Percentiles rank a stretch among this genome's conserved stretches.
Conservation (phyloP, 768 basidiomycete species). For the Kwoniella bestiolae region DNA sequence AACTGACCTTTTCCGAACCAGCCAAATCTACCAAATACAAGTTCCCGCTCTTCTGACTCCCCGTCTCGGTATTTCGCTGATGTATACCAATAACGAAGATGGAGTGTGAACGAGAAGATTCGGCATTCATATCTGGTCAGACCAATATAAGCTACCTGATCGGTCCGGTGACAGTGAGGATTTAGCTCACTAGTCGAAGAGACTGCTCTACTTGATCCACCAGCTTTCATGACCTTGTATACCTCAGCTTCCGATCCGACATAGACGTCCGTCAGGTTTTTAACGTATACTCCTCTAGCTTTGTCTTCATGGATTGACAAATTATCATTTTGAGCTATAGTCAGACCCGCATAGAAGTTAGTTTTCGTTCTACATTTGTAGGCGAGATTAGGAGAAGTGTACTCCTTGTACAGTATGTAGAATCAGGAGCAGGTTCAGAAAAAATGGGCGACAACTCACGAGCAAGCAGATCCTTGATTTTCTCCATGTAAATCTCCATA, state of each 20-base stretch:
- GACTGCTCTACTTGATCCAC: slow-evolving; percentile 85
- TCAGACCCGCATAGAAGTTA: not conserved
- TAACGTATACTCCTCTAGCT: slow-evolving; percentile 94
- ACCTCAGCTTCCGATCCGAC: slow-evolving; percentile 94
- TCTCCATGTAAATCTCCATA: slow-evolving; percentile 99
- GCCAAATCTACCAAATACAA: slow-evolving; percentile 97
- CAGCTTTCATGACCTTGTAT: slow-evolving; percentile 98
- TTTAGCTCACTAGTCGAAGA: slow-evolving; percentile 83
- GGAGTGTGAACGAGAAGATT: slow-evolving; percentile 97
- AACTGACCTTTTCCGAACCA: slow-evolving; percentile 84
- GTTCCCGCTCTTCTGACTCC: slow-evolving; percentile 94
- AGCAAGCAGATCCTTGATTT: slow-evolving; percentile 89
- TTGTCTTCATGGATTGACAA: slow-evolving; percentile 99
- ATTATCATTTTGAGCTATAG: slow-evolving; percentile 93
- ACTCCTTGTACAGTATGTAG: too few species aligned
- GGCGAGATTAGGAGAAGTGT: too few species aligned
- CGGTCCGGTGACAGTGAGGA: not conserved
- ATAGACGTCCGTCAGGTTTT: slow-evolving; percentile 95
- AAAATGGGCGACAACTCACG: slow-evolving; percentile 66
- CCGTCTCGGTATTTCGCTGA: slow-evolving; percentile 93
- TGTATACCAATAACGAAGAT: slow-evolving; percentile 98
- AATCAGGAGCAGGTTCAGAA: not conserved
- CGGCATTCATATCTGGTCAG: slow-evolving; percentile 92
- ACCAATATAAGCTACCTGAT: not conserved
- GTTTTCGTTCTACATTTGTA: not conserved